Evolutionary conservation across 495 filamentous ascomycete species (phyloP).

Genomic region (Oidiodendron maius): DNA sequence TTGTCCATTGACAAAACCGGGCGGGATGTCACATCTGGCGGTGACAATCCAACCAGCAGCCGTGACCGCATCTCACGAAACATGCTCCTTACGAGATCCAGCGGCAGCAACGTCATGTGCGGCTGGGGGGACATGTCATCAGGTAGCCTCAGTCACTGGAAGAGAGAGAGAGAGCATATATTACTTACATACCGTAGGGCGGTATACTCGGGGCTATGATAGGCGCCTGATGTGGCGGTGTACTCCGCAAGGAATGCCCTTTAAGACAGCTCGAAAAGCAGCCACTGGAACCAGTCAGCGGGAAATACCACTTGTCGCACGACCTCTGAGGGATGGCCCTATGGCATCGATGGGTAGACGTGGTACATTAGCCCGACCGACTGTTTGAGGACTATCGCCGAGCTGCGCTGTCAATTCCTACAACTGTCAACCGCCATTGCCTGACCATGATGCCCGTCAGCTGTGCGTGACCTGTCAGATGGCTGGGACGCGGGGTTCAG

Average conservation of each 20-base stretch:
- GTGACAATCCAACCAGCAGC: slow-evolving; percentile 19
- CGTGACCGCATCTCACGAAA: slow-evolving; percentile 6
- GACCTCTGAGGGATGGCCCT: not conserved
- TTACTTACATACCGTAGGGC: no score
- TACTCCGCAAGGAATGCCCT: no score
- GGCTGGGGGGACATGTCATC: no score
- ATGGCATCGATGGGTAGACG: slow-evolving; percentile 14
- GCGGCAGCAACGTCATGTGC: no score
- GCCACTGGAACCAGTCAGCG: no score
- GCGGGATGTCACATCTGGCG: slow-evolving; percentile 18
- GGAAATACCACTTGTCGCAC: slow-evolving; percentile 6
- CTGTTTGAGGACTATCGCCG: slow-evolving; percentile 3
- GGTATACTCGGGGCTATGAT: no score
- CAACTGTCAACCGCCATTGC: no score
- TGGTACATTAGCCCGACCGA: slow-evolving; percentile 20
- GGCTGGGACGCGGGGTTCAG: not conserved
- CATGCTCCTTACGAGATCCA: no score
- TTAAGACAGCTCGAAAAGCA: no score
- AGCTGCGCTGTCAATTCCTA: slow-evolving; percentile 18
- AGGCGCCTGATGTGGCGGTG: no score
- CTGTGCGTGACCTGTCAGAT: not conserved
- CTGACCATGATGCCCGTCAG: not conserved
- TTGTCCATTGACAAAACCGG: slow-evolving; percentile 7
- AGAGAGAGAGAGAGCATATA: no score
- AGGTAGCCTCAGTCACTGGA: no score